Evolutionary conservation across 306 rosid genomes (phyloP).

Genomic region (Argentina anserina): DNA sequence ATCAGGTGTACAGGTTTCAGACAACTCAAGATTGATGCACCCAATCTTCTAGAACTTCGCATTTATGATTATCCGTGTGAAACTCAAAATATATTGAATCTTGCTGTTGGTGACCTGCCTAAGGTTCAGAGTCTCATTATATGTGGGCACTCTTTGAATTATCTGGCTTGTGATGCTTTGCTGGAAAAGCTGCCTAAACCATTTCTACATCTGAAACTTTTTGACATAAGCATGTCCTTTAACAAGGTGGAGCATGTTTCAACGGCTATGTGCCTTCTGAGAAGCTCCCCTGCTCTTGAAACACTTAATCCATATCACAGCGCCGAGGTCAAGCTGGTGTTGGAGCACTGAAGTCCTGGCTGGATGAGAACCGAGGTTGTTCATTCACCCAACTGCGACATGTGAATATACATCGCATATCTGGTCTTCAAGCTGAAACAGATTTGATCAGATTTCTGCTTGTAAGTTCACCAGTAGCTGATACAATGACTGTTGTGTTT

Average conservation of each 20-base stretch:
- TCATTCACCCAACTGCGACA: conserved; percentile 30
- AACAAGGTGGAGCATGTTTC: conserved; percentile 36
- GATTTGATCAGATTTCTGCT: conserved; percentile 48
- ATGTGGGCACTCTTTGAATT: neutral
- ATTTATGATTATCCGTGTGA: neutral
- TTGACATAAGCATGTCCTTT: conserved; percentile 41
- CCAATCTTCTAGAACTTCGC: neutral
- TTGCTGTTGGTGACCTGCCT: neutral
- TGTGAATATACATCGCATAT: conserved; percentile 38
- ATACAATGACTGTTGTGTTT: conserved; percentile 44
- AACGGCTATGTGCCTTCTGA: conserved; percentile 44
- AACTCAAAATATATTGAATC: neutral
- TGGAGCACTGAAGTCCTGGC: conserved; percentile 14
- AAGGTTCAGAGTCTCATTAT: neutral
- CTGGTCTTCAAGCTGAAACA: conserved; percentile 36
- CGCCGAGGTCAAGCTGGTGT: neutral
- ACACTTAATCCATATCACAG: conserved; percentile 8
- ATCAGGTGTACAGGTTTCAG: neutral
- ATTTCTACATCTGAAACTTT: conserved; percentile 38
- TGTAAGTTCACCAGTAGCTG: conserved; percentile 37
- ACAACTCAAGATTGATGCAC: neutral
- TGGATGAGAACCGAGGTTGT: conserved; percentile 22
- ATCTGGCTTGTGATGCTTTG: conserved; percentile 42
- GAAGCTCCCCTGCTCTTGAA: conserved; percentile 52
- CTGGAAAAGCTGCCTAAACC: conserved; percentile 40